These are phyloP conservation scores for Cytospora chrysosperma DNA, from an alignment of 2,329 filamentous ascomycete species.

Conservation along the genomic window DNA sequence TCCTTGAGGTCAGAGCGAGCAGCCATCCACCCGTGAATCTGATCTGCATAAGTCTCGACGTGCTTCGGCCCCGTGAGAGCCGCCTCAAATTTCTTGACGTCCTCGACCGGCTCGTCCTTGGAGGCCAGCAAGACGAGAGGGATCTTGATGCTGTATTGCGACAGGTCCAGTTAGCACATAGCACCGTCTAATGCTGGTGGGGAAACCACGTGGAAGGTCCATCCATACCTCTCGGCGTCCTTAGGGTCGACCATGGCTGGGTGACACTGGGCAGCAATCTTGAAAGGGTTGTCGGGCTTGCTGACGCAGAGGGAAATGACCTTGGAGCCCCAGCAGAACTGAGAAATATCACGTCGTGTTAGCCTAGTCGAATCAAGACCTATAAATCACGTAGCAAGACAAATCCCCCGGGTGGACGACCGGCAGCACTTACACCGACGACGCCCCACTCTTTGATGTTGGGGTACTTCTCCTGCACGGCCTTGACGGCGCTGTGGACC, in stretches of 20 bases:
- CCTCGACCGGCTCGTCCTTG: slow-evolving; percentile 58
- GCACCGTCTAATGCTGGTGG: not conserved
- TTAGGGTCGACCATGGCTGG: slow-evolving; percentile 63
- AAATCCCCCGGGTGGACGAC: not conserved
- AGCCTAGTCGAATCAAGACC: too few species aligned
- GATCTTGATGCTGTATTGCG: slow-evolving; percentile 47
- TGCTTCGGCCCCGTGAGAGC: slow-evolving; percentile 55
- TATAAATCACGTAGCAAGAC: not conserved
- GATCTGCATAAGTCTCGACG: slow-evolving; percentile 64
- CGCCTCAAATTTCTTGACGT: slow-evolving; percentile 56
- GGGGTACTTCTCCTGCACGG: slow-evolving; percentile 51
- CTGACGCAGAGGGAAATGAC: slow-evolving; percentile 54
- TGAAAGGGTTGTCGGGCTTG: slow-evolving; percentile 54
- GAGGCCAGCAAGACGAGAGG: slow-evolving; percentile 65
- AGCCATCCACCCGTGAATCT: slow-evolving; percentile 75
- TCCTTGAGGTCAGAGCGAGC: slow-evolving; percentile 61
- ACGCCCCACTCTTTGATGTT: slow-evolving; percentile 59
- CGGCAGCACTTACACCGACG: slow-evolving; percentile 51
- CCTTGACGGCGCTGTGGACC: slow-evolving; percentile 55
- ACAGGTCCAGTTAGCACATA: not conserved
- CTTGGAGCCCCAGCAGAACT: slow-evolving; percentile 73
- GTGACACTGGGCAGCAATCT: slow-evolving; percentile 51
- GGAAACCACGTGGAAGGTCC: not conserved
- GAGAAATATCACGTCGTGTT: not conserved
- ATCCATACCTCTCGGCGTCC: slow-evolving; percentile 49